A percentile compares a stretch with the other conserved stretches of the same genome.
These are phyloP conservation scores for Talaromyces ruber DNA, from an alignment of 495 filamentous ascomycete species.

Conservation along the genomic window DNA sequence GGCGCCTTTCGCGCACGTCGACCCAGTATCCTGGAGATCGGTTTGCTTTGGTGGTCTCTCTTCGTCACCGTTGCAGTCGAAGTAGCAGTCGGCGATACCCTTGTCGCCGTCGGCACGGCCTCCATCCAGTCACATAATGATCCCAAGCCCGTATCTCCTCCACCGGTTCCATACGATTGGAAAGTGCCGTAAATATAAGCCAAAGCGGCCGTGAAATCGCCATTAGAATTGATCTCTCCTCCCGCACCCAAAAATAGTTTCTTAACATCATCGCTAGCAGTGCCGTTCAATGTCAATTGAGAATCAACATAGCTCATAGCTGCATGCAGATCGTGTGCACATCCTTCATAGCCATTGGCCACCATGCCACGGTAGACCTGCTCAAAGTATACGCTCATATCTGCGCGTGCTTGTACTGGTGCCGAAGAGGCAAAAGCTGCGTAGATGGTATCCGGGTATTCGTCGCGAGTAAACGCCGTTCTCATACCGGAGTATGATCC, in stretches of 20 bases:
- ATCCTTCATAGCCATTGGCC: conserved; percentile 41
- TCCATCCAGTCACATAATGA: conserved; percentile 41
- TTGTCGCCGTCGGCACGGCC: conserved; percentile 14
- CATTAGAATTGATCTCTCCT: conserved; percentile 40
- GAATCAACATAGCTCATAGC: conserved; percentile 44
- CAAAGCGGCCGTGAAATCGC: conserved; percentile 38
- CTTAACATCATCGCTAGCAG: conserved; percentile 34
- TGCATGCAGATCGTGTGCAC: conserved; percentile 43
- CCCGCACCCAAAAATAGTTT: conserved; percentile 39
- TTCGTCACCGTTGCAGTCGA: not conserved
- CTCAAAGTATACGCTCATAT: conserved; percentile 51
- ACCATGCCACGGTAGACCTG: conserved; percentile 47
- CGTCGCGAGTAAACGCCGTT: conserved; percentile 43
- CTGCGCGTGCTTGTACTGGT: conserved; percentile 41
- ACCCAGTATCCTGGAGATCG: not conserved
- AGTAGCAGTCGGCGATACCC: conserved; percentile 7
- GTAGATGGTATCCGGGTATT: conserved; percentile 50
- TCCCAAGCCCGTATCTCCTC: conserved; percentile 26
- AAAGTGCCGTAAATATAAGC: conserved; percentile 30
- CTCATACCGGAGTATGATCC: conserved; percentile 52
- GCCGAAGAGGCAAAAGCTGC: conserved; percentile 48
- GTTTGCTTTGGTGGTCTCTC: not conserved
- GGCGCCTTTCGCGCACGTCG: conserved; percentile 8
- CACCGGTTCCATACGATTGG: conserved; percentile 40
- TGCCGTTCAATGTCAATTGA: conserved; percentile 23